These are phyloP conservation scores for Termitomyces sp. DNA, from an alignment of 768 basidiomycete genomes.

Conservation along the genomic window DNA sequence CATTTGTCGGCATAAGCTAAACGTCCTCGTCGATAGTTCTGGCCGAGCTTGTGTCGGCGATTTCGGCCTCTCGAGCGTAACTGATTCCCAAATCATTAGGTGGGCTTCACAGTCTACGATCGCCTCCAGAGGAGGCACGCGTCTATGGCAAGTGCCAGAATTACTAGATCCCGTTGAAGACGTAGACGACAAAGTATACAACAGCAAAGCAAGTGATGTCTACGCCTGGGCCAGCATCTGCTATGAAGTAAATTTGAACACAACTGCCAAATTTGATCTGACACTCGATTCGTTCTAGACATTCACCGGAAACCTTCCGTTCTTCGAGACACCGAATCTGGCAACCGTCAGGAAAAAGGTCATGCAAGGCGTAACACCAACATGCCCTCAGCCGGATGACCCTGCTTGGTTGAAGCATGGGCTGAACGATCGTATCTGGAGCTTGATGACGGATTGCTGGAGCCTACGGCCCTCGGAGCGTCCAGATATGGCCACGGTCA, in stretches of 20 bases:
- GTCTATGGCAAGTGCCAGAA: conserved; percentile 27
- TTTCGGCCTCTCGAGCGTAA: conserved; percentile 24
- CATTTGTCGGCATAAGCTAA: conserved; percentile 13
- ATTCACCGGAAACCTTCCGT: conserved; percentile 8
- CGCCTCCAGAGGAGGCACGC: conserved; percentile 17
- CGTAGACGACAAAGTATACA: background rate
- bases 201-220: conserved; percentile 24
- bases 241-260: conserved; percentile 5
- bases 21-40: conserved; percentile 23
- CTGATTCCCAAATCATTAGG: conserved; percentile 17
- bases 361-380: background rate
- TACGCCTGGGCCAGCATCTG: conserved; percentile 23
- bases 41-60: conserved; percentile 25
- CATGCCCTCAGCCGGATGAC: background rate
- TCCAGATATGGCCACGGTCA: conserved; percentile 3
- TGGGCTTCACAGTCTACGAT: conserved; percentile 16
- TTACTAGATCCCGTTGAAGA: conserved; percentile 11
- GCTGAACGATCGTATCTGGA: conserved; percentile 5
- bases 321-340: background rate
- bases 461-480: background rate
- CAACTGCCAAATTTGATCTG: background rate
- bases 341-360: background rate
- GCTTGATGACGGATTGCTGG: conserved; percentile 9
- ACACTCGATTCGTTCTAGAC: conserved; percentile 8
- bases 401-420: conserved; percentile 2